Percentiles rank a stretch among this genome's conserved stretches.
Evolutionary conservation across 441 rosid genomes (phyloP).

Genomic region (Pelargonium citronellum): DNA sequence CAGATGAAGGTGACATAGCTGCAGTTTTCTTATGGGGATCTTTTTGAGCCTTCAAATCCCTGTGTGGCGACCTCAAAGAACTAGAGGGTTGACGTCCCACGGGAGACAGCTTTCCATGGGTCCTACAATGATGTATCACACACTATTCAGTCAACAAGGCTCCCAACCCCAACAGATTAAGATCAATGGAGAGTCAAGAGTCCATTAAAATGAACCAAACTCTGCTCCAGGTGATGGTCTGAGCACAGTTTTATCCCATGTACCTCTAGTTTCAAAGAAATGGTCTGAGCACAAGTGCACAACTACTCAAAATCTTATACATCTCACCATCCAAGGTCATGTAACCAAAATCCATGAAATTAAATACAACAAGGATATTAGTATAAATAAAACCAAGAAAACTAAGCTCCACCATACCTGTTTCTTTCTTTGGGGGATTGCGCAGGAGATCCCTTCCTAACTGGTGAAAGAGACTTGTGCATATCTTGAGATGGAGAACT

Average conservation of each 20-base stretch:
- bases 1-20: constrained; percentile 27
- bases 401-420: constrained; percentile 36
- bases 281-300: neutral
- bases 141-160: neutral
- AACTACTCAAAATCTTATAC: neutral
- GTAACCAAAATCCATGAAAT: neutral
- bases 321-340: neutral
- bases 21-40: constrained; percentile 20
- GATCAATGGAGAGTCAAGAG: neutral
- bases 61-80: constrained; percentile 20
- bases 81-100: constrained; percentile 16
- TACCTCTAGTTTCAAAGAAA: neutral
- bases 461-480: constrained; percentile 38
- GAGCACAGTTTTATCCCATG: too few relatives aligned
- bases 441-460: constrained; percentile 36
- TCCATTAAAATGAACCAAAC: too few relatives aligned
- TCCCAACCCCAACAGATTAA: neutral
- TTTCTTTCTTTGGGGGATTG: constrained; percentile 40
- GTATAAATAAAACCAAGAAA: neutral
- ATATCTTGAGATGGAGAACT: constrained; percentile 37
- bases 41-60: constrained; percentile 23
- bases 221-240: too few relatives aligned
- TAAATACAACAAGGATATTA: neutral
- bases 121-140: constrained; percentile 12
- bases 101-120: constrained; percentile 25